Percentiles rank a stretch among this genome's conserved stretches.
These are phyloP conservation scores for Wallacemonas sp. DNA, from an alignment of 208 protist species.

Conservation along the genomic window DNA sequence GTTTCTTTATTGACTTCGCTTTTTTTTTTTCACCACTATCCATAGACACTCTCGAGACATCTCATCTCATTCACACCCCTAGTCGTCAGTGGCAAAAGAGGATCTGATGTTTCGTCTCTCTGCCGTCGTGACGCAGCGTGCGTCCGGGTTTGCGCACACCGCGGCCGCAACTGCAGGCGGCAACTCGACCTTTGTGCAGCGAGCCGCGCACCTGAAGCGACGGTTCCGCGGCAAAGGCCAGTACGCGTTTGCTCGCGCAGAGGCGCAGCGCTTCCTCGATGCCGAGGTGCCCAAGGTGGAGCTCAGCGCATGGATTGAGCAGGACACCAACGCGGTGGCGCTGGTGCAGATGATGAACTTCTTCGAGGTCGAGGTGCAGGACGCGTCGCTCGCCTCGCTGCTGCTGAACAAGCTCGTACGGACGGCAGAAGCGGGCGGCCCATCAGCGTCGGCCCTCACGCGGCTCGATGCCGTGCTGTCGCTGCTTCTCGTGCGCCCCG, in stretches of 20 bases:
- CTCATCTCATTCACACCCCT: too few relatives aligned
- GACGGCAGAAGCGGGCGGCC: conserved; percentile 39
- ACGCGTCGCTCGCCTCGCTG: conserved; percentile 53
- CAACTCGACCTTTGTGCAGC: conserved; percentile 46
- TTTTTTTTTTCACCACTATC: too few relatives aligned
- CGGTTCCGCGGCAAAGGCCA: conserved; percentile 56
- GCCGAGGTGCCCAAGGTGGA: conserved; percentile 64
- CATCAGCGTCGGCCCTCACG: background rate
- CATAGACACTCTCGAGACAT: too few relatives aligned
- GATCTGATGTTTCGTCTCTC: conserved; percentile 15
- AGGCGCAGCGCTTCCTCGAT: conserved; percentile 83
- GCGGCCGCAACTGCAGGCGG: background rate
- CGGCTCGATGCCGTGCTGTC: conserved; percentile 45
- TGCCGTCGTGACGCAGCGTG: background rate
- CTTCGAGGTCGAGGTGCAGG: conserved; percentile 74
- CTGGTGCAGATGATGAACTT: conserved; percentile 70
- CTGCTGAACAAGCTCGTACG: conserved; percentile 68
- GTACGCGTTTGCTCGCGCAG: conserved; percentile 63
- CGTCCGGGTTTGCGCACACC: background rate
- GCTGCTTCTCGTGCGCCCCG: conserved; percentile 38
- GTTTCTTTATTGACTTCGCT: background rate
- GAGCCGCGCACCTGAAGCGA: conserved; percentile 59
- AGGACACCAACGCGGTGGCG: conserved; percentile 66
- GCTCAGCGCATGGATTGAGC: conserved; percentile 71
- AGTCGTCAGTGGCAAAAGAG: too few relatives aligned